Evolutionary conservation across 1,284 basidiomycete species (phyloP).

Genomic region (Trichosporon asahii): DNA sequence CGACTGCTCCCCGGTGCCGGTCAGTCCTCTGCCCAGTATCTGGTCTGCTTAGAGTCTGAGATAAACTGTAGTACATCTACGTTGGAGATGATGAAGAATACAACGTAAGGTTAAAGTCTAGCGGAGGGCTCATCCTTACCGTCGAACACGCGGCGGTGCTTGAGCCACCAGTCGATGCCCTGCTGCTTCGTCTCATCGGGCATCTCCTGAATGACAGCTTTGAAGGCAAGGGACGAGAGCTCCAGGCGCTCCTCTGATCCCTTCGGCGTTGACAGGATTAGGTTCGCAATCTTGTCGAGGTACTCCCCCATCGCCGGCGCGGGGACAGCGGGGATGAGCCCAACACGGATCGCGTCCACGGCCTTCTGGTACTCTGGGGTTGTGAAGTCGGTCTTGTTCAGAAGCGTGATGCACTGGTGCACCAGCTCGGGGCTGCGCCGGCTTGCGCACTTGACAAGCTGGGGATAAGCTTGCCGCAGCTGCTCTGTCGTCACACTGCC

Average conservation of each 20-base stretch:
- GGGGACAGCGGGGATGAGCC: slow-evolving; percentile 26
- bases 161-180: slow-evolving; percentile 43
- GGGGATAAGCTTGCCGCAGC: slow-evolving; percentile 32
- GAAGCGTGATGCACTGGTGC: slow-evolving; percentile 13
- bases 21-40: too few species aligned
- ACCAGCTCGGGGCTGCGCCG: slow-evolving; percentile 19
- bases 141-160: slow-evolving; percentile 26
- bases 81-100: background rate
- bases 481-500: slow-evolving; percentile 32
- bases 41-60: background rate
- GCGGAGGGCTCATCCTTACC: slow-evolving; percentile 9
- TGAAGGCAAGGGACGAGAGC: slow-evolving; percentile 29
- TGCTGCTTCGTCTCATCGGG: slow-evolving; percentile 32
- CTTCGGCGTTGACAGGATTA: slow-evolving; percentile 20
- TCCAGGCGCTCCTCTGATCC: slow-evolving; percentile 29
- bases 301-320: slow-evolving; percentile 21
- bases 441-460: slow-evolving; percentile 25
- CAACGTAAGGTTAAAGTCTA: background rate
- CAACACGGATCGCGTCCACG: slow-evolving; percentile 23
- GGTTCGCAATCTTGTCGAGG: slow-evolving; percentile 28
- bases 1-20: background rate
- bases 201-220: slow-evolving; percentile 34
- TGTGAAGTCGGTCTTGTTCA: slow-evolving; percentile 13
- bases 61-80: background rate
- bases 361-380: slow-evolving; percentile 20